These are phyloP conservation scores for Umbelopsis vinacea DNA, from an alignment of 192 early-diverging fungal species.

Conservation along the genomic window DNA sequence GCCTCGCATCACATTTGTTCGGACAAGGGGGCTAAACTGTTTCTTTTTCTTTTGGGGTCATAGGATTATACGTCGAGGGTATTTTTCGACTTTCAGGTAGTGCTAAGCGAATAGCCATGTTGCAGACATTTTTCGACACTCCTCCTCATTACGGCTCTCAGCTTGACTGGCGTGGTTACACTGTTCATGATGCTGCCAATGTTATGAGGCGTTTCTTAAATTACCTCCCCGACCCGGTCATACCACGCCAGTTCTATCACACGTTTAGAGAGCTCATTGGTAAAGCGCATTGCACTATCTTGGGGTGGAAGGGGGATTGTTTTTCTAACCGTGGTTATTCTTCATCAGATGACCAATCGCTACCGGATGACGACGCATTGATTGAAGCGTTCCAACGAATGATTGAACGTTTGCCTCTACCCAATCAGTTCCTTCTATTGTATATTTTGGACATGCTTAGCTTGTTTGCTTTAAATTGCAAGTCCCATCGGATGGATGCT, in stretches of 20 bases:
- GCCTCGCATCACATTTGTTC: background rate
- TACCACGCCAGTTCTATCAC: constrained; percentile 64
- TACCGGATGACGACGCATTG: constrained; percentile 33
- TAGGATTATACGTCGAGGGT: constrained; percentile 62
- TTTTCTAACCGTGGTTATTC: constrained; percentile 17
- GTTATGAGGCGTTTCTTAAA: constrained; percentile 73
- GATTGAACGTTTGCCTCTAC: constrained; percentile 56
- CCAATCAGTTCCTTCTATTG: constrained; percentile 68
- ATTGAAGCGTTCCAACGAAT: constrained; percentile 55
- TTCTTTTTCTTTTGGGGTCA: constrained; percentile 12
- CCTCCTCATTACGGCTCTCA: constrained; percentile 64
- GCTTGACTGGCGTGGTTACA: constrained; percentile 67
- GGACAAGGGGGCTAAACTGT: background rate
- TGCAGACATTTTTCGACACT: constrained; percentile 73
- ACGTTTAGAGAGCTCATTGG: constrained; percentile 65
- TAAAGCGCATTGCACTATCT: no score
- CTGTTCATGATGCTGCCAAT: constrained; percentile 79
- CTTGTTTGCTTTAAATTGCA: constrained; percentile 49
- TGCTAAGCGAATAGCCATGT: constrained; percentile 67
- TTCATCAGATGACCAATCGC: constrained; percentile 31
- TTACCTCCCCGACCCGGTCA: constrained; percentile 73
- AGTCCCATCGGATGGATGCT: constrained; percentile 68
- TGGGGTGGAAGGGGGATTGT: background rate
- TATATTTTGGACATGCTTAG: constrained; percentile 70
- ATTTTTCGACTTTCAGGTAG: constrained; percentile 78